Evolutionary conservation across 2,329 filamentous ascomycete species (phyloP).

Genomic region (Didymellaceae sp.): DNA sequence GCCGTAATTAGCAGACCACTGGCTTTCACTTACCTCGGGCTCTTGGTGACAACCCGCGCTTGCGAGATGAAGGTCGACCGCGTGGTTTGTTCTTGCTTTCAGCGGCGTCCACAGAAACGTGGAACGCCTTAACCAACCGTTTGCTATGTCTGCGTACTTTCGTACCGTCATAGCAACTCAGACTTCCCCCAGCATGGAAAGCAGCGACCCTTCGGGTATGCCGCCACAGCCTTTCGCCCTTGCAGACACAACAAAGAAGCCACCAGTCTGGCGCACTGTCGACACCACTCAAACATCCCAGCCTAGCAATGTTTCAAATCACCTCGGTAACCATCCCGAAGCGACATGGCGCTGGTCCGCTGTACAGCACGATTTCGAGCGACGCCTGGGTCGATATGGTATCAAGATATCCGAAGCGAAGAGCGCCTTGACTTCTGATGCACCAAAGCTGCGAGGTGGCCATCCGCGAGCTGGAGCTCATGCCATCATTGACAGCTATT

Average conservation of each 20-base stretch:
- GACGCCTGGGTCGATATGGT: constrained; percentile 6
- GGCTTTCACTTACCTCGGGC: no score
- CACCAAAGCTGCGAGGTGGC: background rate
- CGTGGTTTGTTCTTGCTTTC: no score
- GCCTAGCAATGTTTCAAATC: background rate
- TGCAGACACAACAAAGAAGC: no score
- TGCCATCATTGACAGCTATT: background rate
- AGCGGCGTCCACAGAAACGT: no score
- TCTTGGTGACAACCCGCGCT: no score
- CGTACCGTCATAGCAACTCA: no score
- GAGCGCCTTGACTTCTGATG: background rate
- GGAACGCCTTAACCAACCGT: no score
- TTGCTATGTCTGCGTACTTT: no score
- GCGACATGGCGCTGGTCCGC: background rate
- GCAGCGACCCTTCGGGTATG: background rate
- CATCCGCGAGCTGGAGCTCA: background rate
- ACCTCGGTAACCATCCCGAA: background rate
- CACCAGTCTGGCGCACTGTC: background rate
- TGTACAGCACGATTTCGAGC: constrained; percentile 10
- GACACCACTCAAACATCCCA: background rate
- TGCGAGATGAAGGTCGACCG: no score
- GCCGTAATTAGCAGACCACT: no score
- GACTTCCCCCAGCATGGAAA: background rate
- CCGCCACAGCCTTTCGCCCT: background rate
- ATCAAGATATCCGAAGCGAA: constrained; percentile 9